Base-by-base conservation (phyloP, 352 stramenopile genomes). In the Phytophthora crassamura region DNA sequence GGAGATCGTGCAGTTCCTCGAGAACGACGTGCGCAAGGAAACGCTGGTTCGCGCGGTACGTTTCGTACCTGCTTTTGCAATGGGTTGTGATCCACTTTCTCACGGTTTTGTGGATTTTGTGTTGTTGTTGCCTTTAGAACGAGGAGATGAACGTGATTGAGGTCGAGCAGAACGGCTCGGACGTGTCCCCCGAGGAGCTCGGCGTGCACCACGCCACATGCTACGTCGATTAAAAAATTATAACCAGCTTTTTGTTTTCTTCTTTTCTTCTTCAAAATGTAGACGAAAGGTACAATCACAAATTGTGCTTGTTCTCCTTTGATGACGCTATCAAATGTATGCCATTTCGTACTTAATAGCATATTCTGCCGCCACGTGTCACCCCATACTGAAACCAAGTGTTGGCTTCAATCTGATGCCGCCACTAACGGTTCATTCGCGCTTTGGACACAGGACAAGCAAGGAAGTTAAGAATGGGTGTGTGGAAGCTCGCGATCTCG, bases 1-100 rank as follows among this genome's bases (percentile, higher is more conserved):
- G 57, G 86, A 93, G 49, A 96, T 96, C 43, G 84, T 96, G 43
- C 77, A 91, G 56, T 82, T 91, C 34, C 71, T 96, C 16, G 88
- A 96, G 61, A 94, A 90, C 68, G 76, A 92, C 49, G 84, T 96
- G 18, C 82, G 87, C 66, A 90, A 91, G 63, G 88, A 96, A 67
- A 91, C 87, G 11, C 72, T 94, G n/a, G 78, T 92, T 63, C 78
- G 82, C 33, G 77, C 86, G 73, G 88, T 93, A 78, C 38, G 22
- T 28, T 28, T 28, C 22, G 84, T 78, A n/a, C 10, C 18, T 32
- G 12, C 40, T 40, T 46, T 30, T 4, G 25, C 18, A 18, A 28
- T 72, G 41, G 49, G 48, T 39, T 55, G 30, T 69, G 41, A 64
- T 57, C 52, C 34, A 55, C 0, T 0, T 54, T 66, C 28, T 46